phyloP scores from a whole-genome alignment of 257 asterid species.

The Solanum dulcamara region DNA sequence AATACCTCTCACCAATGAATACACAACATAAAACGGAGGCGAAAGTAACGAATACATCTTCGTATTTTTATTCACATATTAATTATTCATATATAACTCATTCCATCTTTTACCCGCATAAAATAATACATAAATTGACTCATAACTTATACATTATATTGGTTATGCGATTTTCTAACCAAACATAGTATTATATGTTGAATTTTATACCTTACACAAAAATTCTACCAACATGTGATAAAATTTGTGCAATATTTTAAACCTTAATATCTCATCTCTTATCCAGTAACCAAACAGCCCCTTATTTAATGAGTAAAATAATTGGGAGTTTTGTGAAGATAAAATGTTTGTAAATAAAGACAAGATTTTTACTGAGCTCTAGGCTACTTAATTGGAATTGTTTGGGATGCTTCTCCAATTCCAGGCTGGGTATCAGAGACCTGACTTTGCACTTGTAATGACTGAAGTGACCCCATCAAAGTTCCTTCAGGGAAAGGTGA shows the following conservation, averaged over 20 bases:
- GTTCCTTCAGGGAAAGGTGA: background rate
- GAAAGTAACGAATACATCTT: slow-evolving; percentile 43
- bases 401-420: slow-evolving; percentile 21
- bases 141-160: too few species aligned
- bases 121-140: too few species aligned
- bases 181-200: too few species aligned
- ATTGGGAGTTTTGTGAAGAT: background rate
- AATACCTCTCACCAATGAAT: slow-evolving; percentile 67
- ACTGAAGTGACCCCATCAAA: background rate
- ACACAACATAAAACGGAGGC: slow-evolving; percentile 74
- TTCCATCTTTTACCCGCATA: too few species aligned
- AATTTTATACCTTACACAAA: too few species aligned
- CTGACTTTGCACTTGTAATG: background rate
- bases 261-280: too few species aligned
- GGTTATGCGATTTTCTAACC: too few species aligned
- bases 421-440: slow-evolving; percentile 27
- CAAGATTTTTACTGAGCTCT: background rate
- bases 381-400: background rate
- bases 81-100: too few species aligned
- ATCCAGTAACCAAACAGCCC: background rate
- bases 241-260: too few species aligned
- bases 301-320: background rate
- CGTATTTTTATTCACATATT: too few species aligned
- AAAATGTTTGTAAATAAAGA: background rate
- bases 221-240: too few species aligned